phyloP scores from a whole-genome alignment of 345 rosid species.

The Eutrema yunnanense region DNA sequence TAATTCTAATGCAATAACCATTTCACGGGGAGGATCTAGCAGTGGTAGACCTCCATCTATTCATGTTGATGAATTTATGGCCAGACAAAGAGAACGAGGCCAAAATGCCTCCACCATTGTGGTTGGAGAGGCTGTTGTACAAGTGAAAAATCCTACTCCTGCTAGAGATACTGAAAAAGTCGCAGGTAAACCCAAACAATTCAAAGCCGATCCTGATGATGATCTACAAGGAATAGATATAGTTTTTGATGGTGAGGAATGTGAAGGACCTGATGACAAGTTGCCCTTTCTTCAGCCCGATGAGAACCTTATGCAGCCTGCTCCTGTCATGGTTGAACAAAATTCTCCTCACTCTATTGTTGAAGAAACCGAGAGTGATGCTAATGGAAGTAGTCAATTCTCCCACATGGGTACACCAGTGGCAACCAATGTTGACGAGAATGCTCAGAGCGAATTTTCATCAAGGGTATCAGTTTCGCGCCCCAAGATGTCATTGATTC shows the following conservation, averaged over 20 bases:
- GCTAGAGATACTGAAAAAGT: conserved; percentile 47
- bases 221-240: conserved; percentile 95
- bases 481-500: conserved; percentile 59
- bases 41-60: conserved; percentile 99
- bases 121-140: conserved; percentile 61
- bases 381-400: conserved; percentile 62
- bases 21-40: conserved; percentile 73
- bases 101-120: conserved; percentile 57
- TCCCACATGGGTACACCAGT: conserved; percentile 64
- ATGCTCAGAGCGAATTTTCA: conserved; percentile 77
- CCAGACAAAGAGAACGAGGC: conserved; percentile 86
- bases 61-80: conserved; percentile 99
- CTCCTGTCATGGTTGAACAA: conserved; percentile 62
- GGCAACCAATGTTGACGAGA: conserved; percentile 66
- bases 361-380: conserved; percentile 89
- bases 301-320: conserved; percentile 73
- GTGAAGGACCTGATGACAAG: conserved; percentile 78
- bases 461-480: conserved; percentile 82
- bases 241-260: conserved; percentile 92
- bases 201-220: conserved; percentile 82
- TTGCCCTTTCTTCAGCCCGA: conserved; percentile 89
- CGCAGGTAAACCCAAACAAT: conserved; percentile 57
- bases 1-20: conserved; percentile 78
- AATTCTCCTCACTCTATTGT: conserved; percentile 87
- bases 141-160: conserved; percentile 50